Evolutionary conservation across 2,329 filamentous ascomycete species (phyloP).

Genomic region (Ceratocystis albifundus): DNA sequence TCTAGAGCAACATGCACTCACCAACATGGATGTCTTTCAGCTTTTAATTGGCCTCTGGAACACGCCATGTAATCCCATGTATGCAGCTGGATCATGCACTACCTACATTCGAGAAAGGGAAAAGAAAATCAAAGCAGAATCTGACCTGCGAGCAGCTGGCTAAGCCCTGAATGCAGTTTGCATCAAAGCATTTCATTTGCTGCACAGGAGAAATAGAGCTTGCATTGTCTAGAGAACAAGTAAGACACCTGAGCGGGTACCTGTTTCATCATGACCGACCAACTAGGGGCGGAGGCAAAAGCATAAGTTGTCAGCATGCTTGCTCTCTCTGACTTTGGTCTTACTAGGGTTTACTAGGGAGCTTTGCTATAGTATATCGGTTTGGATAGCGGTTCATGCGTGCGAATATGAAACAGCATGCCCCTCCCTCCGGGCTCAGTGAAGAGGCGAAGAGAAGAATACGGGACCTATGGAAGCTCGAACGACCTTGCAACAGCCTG

Average conservation of each 20-base stretch:
- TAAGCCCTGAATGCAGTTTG: not conserved
- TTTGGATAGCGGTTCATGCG: not conserved
- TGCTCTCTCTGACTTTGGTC: not conserved
- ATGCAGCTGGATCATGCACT: not conserved
- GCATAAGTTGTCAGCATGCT: not conserved
- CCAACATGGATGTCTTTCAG: constrained; percentile 1
- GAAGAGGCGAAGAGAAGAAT: not conserved
- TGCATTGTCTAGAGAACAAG: not conserved
- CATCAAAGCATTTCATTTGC: not conserved
- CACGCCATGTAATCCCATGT: not conserved
- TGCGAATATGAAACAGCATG: constrained; percentile 6
- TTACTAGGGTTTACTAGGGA: no score
- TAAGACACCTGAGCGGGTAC: constrained; percentile 7
- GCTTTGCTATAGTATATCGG: not conserved
- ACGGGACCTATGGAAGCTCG: not conserved
- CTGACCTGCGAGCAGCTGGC: not conserved
- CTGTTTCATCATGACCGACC: not conserved
- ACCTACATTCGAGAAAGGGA: not conserved
- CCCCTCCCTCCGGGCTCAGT: not conserved
- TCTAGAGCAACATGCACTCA: not conserved
- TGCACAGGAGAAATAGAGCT: not conserved
- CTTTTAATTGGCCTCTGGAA: constrained; percentile 3
- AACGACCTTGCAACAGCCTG: not conserved
- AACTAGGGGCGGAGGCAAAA: not conserved
- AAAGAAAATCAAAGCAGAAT: not conserved